A percentile compares a stretch with the other conserved stretches of the same genome.
phyloP scores from a whole-genome alignment of 1,139 yeast genomes.

The Tardiomyces digboiensis region DNA sequence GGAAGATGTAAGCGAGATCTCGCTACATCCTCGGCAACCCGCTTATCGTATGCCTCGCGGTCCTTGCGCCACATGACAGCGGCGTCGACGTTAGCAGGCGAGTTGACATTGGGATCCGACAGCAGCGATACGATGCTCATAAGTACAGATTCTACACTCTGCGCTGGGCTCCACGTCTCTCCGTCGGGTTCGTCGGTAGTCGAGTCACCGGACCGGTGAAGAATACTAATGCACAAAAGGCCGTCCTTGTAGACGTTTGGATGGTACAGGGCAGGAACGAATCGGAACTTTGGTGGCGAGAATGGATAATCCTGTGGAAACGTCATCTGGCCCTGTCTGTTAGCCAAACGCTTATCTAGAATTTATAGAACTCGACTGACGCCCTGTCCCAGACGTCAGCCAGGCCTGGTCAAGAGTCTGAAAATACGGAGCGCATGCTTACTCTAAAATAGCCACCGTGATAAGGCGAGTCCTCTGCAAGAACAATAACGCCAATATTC shows the following conservation, averaged over 20 bases:
- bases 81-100: conserved; percentile 97
- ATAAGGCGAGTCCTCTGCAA: conserved; percentile 81
- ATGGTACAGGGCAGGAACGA: conserved; percentile 92
- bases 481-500: conserved; percentile 91
- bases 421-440: conserved; percentile 20
- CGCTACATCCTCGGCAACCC: conserved; percentile 76
- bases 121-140: conserved; percentile 82
- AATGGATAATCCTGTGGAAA: conserved; percentile 90
- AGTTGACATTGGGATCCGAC: conserved; percentile 86
- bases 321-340: conserved; percentile 85
- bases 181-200: conserved; percentile 83
- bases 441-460: conserved; percentile 84
- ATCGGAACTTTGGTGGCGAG: conserved; percentile 84
- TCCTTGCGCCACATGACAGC: conserved; percentile 85
- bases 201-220: conserved; percentile 85
- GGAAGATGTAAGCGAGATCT: conserved; percentile 82
- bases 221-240: conserved; percentile 80
- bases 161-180: conserved; percentile 90
- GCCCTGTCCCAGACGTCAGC: no score
- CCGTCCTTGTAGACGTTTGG: conserved; percentile 96
- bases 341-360: no score
- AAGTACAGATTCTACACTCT: conserved; percentile 84
- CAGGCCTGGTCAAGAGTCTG: neutral
- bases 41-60: conserved; percentile 68
- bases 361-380: no score